Evolutionary conservation across 2,329 filamentous ascomycete genomes (phyloP), one percentile per base, ranked within the genome.

Genomic region (Fonsecaea pugnacius): DNA sequence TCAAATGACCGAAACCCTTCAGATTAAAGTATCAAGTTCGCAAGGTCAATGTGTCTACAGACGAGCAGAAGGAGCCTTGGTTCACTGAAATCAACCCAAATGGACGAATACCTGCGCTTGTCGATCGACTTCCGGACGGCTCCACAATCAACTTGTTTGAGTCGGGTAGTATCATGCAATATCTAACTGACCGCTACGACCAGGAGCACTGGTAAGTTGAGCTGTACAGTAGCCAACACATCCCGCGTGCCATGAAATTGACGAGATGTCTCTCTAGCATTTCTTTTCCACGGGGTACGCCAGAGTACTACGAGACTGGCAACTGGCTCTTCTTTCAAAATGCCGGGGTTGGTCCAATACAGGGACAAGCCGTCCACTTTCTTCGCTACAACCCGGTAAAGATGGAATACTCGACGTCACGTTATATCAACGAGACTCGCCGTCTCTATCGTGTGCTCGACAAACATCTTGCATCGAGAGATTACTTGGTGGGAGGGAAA

Each of bases 81-180:
- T 96, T 94, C 78, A 84, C 95, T 33, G 87, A 88, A 58, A 95
- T 96, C 79, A 96, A 96, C 78, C 92, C 92, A 68, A 96, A 96
- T 76, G 92, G 92, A 69, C 89, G 92, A 69, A 96, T 96, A 71
- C 92, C 92, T 2, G 92, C 92, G 60, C 72, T 96, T 58, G 95
- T 90, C 6, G 92, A 96, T 77, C 90, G 82, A 6, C 27, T 66
- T 14, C 27, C 46, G 14, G 88, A 95, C 75, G 91, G 91, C 70
- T 81, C 89, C 74, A 80, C 82, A 33, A 91, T 96, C 74, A 83
- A 84, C 61, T 75, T 96, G 18, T 96, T 95, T 73, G 92, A 96
- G 78, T 91, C 87, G 68, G 92, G 91, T 60, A 86, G 88, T 69
- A 94, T 96, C 74, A 81, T 95, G 79, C 87, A 92, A 76, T 96